Evolutionary conservation across 1,284 basidiomycete species (phyloP).

Genomic region (Bondarzewia mesenterica): DNA sequence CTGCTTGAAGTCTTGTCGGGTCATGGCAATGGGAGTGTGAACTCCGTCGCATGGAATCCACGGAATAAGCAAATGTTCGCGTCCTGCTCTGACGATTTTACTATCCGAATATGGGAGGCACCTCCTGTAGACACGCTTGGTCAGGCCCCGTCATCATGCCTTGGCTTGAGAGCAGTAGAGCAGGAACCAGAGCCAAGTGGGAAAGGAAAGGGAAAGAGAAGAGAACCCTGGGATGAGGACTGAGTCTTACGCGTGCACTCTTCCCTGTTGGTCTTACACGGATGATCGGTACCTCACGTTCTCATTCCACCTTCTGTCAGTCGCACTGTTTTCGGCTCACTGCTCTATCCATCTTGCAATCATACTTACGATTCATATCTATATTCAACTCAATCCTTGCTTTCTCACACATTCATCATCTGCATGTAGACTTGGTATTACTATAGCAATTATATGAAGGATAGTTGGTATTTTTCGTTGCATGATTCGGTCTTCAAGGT

Average conservation of each 20-base stretch:
- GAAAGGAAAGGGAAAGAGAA: conserved; percentile 63
- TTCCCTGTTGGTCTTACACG: neutral
- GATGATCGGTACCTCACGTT: neutral
- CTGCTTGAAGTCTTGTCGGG: conserved; percentile 81
- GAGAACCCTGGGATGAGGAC: conserved; percentile 38
- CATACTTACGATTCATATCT: conserved; percentile 15
- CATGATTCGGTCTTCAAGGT: neutral
- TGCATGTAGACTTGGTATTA: conserved; percentile 23
- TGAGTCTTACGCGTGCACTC: neutral
- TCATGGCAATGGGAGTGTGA: conserved; percentile 84
- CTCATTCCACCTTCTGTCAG: neutral
- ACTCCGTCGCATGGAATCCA: conserved; percentile 96
- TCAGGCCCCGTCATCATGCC: conserved; percentile 8
- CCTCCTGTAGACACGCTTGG: conserved; percentile 26
- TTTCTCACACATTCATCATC: conserved; percentile 14
- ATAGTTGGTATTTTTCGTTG: conserved; percentile 7
- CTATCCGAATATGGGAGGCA: conserved; percentile 80
- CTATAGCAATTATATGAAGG: conserved; percentile 24
- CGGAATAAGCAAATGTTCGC: conserved; percentile 85
- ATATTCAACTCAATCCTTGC: conserved; percentile 18
- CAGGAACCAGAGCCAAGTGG: conserved; percentile 26
- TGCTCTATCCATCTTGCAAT: neutral
- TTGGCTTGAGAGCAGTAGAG: conserved; percentile 5
- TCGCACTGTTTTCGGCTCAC: conserved; percentile 2
- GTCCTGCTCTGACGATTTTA: conserved; percentile 83